Percentiles rank a stretch among this genome's conserved stretches.
Conservation (phyloP, 176 grass and related monocot genomes). For the Leersia perrieri region DNA sequence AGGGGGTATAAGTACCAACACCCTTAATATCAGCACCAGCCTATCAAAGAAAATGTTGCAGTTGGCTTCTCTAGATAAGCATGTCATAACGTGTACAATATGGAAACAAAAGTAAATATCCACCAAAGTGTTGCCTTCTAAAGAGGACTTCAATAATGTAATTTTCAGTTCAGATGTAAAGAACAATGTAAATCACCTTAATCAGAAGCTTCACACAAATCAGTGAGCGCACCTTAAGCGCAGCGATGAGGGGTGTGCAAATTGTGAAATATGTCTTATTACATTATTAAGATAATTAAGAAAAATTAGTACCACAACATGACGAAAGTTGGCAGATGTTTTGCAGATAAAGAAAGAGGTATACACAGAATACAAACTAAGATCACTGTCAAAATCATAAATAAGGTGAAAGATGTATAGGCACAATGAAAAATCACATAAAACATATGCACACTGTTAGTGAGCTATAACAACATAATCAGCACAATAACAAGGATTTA, state of each 20-base stretch:
- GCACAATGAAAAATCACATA: neutral
- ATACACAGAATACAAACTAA: neutral
- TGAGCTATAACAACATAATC: too few species aligned
- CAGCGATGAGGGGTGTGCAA: slow-evolving; percentile 11
- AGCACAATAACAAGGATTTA: too few species aligned
- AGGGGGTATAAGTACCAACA: slow-evolving; percentile 16
- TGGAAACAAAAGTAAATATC: too few species aligned
- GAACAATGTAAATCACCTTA: neutral
- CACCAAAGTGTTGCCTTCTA: too few species aligned
- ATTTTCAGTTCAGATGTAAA: neutral
- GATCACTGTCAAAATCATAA: neutral
- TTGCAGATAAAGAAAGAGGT: neutral
- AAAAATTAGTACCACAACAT: neutral
- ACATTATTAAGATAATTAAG: slow-evolving; percentile 13
- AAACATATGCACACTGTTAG: neutral
- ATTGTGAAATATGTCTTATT: neutral
- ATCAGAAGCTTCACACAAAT: slow-evolving; percentile 35
- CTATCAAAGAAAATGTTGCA: slow-evolving; percentile 21
- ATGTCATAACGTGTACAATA: neutral
- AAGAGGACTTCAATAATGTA: too few species aligned
- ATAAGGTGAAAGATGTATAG: neutral
- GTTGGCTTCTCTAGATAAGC: slow-evolving; percentile 2
- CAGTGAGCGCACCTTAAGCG: neutral
- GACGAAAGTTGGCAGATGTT: neutral
- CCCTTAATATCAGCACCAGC: slow-evolving; percentile 46